These are phyloP conservation scores for Cordia subcordata DNA, from an alignment of 257 asterid genomes.

Conservation along the genomic window DNA sequence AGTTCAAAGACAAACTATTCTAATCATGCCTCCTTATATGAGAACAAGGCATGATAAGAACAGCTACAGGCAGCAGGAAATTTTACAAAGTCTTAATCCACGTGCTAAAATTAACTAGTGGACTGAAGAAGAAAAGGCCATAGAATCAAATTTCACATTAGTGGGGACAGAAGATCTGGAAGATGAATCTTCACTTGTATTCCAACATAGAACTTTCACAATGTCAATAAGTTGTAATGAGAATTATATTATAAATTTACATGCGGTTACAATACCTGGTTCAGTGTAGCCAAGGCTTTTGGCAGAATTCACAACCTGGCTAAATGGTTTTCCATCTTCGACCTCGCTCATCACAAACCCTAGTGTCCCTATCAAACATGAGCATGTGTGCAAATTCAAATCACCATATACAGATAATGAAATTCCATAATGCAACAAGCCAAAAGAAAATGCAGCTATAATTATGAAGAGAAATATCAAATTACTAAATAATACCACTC, in stretches of 20 bases:
- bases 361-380: slow-evolving; percentile 60
- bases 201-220: background rate
- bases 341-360: slow-evolving; percentile 98
- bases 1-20: too few species aligned
- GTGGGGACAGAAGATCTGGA: background rate
- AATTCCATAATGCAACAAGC: slow-evolving; percentile 11
- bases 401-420: slow-evolving; percentile 12
- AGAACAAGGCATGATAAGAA: too few species aligned
- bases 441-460: slow-evolving; percentile 9
- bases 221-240: background rate
- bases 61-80: too few species aligned
- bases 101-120: too few species aligned
- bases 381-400: slow-evolving; percentile 9
- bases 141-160: background rate
- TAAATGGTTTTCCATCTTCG: slow-evolving; percentile 80
- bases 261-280: slow-evolving; percentile 55
- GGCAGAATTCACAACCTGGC: slow-evolving; percentile 81
- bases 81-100: too few species aligned
- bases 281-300: slow-evolving; percentile 90
- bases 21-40: too few species aligned
- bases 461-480: background rate
- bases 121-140: too few species aligned
- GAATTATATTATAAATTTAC: slow-evolving; percentile 5
- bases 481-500: slow-evolving; percentile 51
- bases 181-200: too few species aligned